Percentiles rank a stretch among this genome's conserved stretches.
These are phyloP conservation scores for Ceratocystis ficicola DNA, from an alignment of 2,329 filamentous ascomycete genomes.

Conservation along the genomic window DNA sequence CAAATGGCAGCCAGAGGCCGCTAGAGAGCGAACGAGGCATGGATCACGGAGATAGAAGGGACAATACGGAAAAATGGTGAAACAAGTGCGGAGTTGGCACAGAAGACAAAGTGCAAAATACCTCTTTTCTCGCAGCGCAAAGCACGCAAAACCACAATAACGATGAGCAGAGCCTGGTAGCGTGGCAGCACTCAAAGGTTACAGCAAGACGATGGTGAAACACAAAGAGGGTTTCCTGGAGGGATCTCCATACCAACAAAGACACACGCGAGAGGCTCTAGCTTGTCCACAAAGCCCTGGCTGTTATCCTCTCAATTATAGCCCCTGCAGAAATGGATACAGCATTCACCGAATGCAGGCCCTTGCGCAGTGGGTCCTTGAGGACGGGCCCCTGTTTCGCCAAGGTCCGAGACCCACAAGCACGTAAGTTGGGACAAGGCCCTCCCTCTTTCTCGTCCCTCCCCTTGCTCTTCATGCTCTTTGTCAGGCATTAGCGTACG, in stretches of 20 bases:
- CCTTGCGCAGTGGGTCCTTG: background rate
- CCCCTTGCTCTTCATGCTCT: background rate
- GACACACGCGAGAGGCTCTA: background rate
- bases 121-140: background rate
- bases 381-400: slow-evolving; percentile 3
- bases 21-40: background rate
- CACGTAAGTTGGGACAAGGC: background rate
- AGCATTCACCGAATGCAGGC: background rate
- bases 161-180: too few relatives aligned
- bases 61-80: background rate
- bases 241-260: background rate
- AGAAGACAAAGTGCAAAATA: background rate
- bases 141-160: background rate
- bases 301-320: slow-evolving; percentile 1
- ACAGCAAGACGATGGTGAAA: slow-evolving; percentile 4
- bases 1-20: background rate
- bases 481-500: background rate
- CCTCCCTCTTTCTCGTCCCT: background rate
- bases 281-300: background rate
- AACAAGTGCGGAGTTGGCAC: background rate
- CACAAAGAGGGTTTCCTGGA: background rate
- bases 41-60: background rate
- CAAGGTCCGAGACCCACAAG: slow-evolving; percentile 6
- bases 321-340: background rate
- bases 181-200: background rate